Percentiles rank a stretch among this genome's conserved stretches.
phyloP scores from a whole-genome alignment of 345 rosid genomes.

The Ailanthus altissimus region DNA sequence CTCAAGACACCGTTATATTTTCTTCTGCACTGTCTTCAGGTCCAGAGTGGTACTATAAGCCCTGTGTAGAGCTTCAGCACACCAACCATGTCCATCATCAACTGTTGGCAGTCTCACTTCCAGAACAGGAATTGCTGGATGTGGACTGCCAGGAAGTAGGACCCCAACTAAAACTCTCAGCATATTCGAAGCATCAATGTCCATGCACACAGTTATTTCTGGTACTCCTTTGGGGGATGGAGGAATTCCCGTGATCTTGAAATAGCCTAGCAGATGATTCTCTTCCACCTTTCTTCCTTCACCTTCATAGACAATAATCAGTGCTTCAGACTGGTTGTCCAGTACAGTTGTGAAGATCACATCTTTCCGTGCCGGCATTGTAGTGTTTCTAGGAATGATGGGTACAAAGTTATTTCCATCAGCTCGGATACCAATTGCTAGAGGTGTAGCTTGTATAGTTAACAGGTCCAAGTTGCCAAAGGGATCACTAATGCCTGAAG shows the following conservation, averaged over 20 bases:
- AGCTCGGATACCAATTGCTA: constrained; percentile 64
- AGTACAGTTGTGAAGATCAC: constrained; percentile 61
- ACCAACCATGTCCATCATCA: constrained; percentile 91
- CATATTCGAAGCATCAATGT: constrained; percentile 70
- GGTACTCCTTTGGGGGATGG: constrained; percentile 71
- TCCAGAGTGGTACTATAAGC: constrained; percentile 59
- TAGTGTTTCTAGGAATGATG: constrained; percentile 63
- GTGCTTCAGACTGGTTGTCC: constrained; percentile 70
- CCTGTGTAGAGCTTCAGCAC: constrained; percentile 60
- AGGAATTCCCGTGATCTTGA: constrained; percentile 78
- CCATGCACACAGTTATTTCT: constrained; percentile 86
- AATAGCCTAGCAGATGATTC: constrained; percentile 82
- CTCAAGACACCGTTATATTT: constrained; percentile 25
- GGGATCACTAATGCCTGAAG: constrained; percentile 81
- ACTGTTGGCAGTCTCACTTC: constrained; percentile 92
- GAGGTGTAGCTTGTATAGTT: constrained; percentile 79
- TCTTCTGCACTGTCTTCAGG: constrained; percentile 62
- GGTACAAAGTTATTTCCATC: constrained; percentile 60
- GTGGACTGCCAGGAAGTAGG: constrained; percentile 55
- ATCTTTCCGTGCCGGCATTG: constrained; percentile 82
- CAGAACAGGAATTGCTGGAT: constrained; percentile 64
- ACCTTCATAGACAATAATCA: constrained; percentile 80
- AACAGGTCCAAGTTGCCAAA: constrained; percentile 78
- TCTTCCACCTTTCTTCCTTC: constrained; percentile 64
- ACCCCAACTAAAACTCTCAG: constrained; percentile 70